Evolutionary conservation across 2,329 filamentous ascomycete species (phyloP), one percentile per base, ranked within the genome.

Genomic region (Endoconidiophora polonica): DNA sequence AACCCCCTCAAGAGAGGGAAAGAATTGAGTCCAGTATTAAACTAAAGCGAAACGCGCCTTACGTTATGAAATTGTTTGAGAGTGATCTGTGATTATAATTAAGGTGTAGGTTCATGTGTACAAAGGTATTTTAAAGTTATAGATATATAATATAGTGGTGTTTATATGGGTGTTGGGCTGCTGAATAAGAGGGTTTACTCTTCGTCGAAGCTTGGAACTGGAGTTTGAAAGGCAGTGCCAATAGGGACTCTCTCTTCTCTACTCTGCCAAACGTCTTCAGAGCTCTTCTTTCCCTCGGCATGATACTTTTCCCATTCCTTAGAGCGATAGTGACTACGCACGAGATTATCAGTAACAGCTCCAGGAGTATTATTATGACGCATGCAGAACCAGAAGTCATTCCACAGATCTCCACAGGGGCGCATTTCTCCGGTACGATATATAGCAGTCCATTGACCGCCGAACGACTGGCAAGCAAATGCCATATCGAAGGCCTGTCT

Each of bases 361-460:
- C 71, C 64, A 59, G 78, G 78, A 2, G 73, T 72, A 59, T 82
- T 79, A 23, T 52, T 52, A 37, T 79, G 80, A 56, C 85, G 80
- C 88, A 96, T 95, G 71, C 91, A 98, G 68, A 95, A 90, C 84
- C 88, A 94, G 66, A 94, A 96, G 64, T 94, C 85, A 54, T 81
- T 76, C 87, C 90, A 95, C 55, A 87, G 80, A 57, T 93, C 83
- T 54, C 72, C 77, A 71, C 91, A 98, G 3, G 76, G 73, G 42
- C 81, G 77, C 59, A 94, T 68, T 40, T 71, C 68, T 54, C 91
- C 91, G 61, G 86, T 81, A 38, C 91, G 83, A 71, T 96, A 98
- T 37, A 96, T 75, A 59, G 86, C 79, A 59, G 84, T 87, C 71
- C 88, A 94, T 63, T 96, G 88, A 1, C 90, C 87, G 48, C 86